phyloP scores from a whole-genome alignment of 2,329 filamentous ascomycete genomes.

The Aspergillus terreus region DNA sequence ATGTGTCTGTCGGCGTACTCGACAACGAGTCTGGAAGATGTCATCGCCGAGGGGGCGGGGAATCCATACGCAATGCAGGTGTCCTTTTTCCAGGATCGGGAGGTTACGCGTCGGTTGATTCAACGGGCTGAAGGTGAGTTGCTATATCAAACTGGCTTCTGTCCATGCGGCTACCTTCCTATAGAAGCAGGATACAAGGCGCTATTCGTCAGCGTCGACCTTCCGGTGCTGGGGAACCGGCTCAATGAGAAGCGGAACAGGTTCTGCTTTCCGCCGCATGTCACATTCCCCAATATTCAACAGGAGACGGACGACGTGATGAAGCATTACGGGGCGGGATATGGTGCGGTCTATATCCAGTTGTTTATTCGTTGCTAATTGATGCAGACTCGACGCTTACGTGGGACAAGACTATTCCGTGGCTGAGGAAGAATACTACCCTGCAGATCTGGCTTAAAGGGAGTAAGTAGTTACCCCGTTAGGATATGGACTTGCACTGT shows the following conservation, averaged over 20 bases:
- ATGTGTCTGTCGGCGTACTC: slow-evolving; percentile 9
- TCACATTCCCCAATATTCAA: slow-evolving; percentile 39
- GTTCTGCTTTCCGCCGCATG: slow-evolving; percentile 43
- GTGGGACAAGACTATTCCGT: slow-evolving; percentile 48
- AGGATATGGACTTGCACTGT: slow-evolving; percentile 9
- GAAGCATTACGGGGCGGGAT: slow-evolving; percentile 3
- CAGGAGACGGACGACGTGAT: slow-evolving; percentile 5
- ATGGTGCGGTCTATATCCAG: slow-evolving; percentile 1
- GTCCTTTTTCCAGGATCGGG: slow-evolving; percentile 46
- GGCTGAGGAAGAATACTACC: slow-evolving; percentile 43
- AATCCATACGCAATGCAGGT: slow-evolving; percentile 51
- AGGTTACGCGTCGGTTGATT: slow-evolving; percentile 35
- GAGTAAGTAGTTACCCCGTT: slow-evolving; percentile 3
- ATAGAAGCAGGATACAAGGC: slow-evolving; percentile 47
- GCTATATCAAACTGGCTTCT: no score
- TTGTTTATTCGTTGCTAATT: not conserved
- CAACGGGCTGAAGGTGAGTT: slow-evolving; percentile 35
- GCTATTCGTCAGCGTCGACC: slow-evolving; percentile 52
- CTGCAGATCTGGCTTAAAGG: slow-evolving; percentile 34
- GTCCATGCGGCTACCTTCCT: not conserved
- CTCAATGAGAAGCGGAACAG: slow-evolving; percentile 51
- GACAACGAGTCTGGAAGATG: slow-evolving; percentile 36
- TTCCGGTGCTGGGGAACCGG: slow-evolving; percentile 48
- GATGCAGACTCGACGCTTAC: slow-evolving; percentile 30
- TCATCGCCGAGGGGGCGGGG: slow-evolving; percentile 34